phyloP scores from a whole-genome alignment of 495 filamentous ascomycete genomes.

The Aspergillus baeticus region DNA sequence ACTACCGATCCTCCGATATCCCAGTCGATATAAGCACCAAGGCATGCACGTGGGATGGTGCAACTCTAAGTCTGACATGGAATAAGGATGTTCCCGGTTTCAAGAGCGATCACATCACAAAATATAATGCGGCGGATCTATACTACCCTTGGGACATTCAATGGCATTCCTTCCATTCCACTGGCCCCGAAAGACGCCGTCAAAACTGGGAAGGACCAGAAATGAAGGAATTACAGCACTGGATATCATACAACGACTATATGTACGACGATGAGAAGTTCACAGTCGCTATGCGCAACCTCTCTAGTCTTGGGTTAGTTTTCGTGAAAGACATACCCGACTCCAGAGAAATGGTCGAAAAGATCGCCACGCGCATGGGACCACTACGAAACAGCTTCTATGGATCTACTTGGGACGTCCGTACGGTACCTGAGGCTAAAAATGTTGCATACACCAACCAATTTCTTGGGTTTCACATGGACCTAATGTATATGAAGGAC shows the following conservation, averaged over 20 bases:
- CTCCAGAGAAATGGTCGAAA: slow-evolving; percentile 59
- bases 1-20: slow-evolving; percentile 72
- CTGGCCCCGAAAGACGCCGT: slow-evolving; percentile 3
- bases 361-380: slow-evolving; percentile 70
- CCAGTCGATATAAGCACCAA: slow-evolving; percentile 48
- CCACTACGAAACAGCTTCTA: slow-evolving; percentile 81
- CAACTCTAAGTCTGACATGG: slow-evolving; percentile 62
- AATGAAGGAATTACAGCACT: slow-evolving; percentile 34
- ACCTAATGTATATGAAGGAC: slow-evolving; percentile 81
- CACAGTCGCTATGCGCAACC: slow-evolving; percentile 49
- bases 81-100: slow-evolving; percentile 53
- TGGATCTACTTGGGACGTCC: slow-evolving; percentile 86
- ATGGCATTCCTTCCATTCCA: background rate
- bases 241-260: slow-evolving; percentile 68
- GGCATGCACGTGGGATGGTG: slow-evolving; percentile 27
- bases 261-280: slow-evolving; percentile 56
- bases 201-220: slow-evolving; percentile 32
- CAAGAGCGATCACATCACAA: slow-evolving; percentile 46
- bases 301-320: slow-evolving; percentile 63
- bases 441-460: slow-evolving; percentile 89
- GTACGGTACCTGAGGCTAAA: slow-evolving; percentile 69
- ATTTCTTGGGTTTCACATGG: slow-evolving; percentile 84
- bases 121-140: slow-evolving; percentile 35
- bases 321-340: slow-evolving; percentile 71
- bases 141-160: background rate